A percentile compares a stretch with the other conserved stretches of the same genome.
Conservation (phyloP, 345 rosid species). For the Psidium friedrichsthalianum region DNA sequence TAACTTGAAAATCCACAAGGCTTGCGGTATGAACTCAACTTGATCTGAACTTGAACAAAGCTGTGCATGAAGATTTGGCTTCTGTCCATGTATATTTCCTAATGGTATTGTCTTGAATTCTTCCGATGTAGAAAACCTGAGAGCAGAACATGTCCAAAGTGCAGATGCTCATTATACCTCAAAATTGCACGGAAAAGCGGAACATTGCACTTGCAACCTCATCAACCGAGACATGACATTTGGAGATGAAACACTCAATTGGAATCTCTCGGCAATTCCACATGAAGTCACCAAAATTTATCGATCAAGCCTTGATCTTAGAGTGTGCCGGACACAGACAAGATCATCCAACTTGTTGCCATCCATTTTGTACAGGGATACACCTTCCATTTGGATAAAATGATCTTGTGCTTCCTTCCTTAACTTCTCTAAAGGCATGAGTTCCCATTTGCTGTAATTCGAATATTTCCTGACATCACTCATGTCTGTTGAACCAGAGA, state of each 20-base stretch:
- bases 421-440: conserved; percentile 60
- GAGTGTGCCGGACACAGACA: conserved; percentile 65
- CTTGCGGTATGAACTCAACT: background rate
- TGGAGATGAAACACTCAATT: background rate
- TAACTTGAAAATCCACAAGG: background rate
- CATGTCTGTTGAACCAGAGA: conserved; percentile 84
- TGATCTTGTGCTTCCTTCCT: conserved; percentile 87
- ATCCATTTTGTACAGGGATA: conserved; percentile 90
- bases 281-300: background rate
- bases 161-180: background rate
- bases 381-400: conserved; percentile 61
- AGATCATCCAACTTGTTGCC: conserved; percentile 93
- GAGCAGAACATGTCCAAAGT: background rate
- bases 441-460: conserved; percentile 86
- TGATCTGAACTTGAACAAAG: background rate
- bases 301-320: conserved; percentile 13
- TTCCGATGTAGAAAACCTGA: background rate
- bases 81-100: background rate
- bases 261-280: background rate
- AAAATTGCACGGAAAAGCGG: background rate
- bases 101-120: background rate
- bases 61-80: background rate
- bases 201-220: background rate
- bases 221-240: background rate
- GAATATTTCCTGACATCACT: conserved; percentile 59